A percentile compares a stretch with the other conserved stretches of the same genome.
Conservation (phyloP, 257 asterid species). For the Solanum pinnatisectum region DNA sequence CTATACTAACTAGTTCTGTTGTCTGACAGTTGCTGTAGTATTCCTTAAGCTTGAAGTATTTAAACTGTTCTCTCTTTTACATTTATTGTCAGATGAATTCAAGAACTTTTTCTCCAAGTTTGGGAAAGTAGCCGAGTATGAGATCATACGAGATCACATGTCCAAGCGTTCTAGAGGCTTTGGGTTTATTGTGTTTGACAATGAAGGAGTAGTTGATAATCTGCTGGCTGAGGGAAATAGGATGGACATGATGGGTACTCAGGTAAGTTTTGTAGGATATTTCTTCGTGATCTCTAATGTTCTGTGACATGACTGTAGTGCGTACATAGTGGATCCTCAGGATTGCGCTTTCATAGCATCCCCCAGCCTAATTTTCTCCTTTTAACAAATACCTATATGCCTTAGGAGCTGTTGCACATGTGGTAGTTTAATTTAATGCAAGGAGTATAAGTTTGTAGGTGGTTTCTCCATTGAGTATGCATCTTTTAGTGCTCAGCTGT, state of each 20-base stretch:
- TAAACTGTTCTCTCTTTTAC: background rate
- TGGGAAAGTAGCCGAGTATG: constrained; percentile 82
- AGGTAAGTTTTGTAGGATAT: constrained; percentile 40
- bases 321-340: background rate
- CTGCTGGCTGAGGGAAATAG: constrained; percentile 72
- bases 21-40: background rate
- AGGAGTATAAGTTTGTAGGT: background rate
- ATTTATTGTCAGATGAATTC: constrained; percentile 47
- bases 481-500: constrained; percentile 29
- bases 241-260: constrained; percentile 88
- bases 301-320: constrained; percentile 7
- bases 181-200: constrained; percentile 87
- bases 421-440: background rate
- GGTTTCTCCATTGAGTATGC: constrained; percentile 9
- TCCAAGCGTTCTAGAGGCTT: constrained; percentile 93
- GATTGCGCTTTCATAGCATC: background rate
- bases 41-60: background rate
- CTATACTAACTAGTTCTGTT: background rate
- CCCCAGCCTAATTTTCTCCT: background rate
- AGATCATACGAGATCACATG: constrained; percentile 81
- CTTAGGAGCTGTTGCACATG: background rate
- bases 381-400: background rate
- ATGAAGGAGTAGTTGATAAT: constrained; percentile 70
- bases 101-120: constrained; percentile 70
- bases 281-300: background rate